Percentiles rank a stretch among this genome's conserved stretches.
phyloP scores from a whole-genome alignment of 2,329 filamentous ascomycete species.

The Phyllosticta citribraziliensis region DNA sequence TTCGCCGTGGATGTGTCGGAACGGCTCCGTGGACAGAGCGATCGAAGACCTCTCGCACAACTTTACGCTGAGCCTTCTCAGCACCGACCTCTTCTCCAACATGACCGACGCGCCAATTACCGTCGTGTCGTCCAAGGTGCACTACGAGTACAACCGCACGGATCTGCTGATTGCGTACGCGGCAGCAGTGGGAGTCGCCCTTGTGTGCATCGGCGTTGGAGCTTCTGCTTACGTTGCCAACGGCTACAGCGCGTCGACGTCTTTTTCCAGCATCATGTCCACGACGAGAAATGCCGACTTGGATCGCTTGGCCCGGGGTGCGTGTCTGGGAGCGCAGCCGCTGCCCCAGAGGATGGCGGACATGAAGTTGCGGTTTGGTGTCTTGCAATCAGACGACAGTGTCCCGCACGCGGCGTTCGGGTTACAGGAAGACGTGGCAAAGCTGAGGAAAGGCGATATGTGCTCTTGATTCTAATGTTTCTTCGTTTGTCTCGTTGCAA shows the following conservation, averaged over 20 bases:
- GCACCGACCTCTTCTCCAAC: background rate
- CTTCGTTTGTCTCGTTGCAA: too few species aligned
- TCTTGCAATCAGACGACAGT: background rate
- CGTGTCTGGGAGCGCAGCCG: background rate
- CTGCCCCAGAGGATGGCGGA: background rate
- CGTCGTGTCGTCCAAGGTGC: background rate
- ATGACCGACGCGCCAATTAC: background rate
- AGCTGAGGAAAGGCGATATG: background rate
- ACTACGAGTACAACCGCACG: background rate
- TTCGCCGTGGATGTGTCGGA: background rate
- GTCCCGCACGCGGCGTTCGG: background rate
- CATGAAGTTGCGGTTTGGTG: background rate
- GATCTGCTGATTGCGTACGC: background rate
- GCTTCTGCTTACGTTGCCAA: background rate
- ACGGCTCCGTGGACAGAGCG: background rate
- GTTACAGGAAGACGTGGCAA: background rate
- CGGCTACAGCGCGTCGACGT: background rate
- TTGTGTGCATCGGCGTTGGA: background rate
- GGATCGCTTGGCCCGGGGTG: background rate
- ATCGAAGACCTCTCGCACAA: conserved; percentile 1
- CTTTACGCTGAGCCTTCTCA: background rate
- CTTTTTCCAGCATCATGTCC: background rate
- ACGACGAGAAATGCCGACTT: background rate
- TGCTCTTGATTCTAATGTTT: background rate
- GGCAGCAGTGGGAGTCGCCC: background rate